Base-by-base conservation (phyloP, 345 rosid genomes). In the Dipteronia dyeriana region DNA sequence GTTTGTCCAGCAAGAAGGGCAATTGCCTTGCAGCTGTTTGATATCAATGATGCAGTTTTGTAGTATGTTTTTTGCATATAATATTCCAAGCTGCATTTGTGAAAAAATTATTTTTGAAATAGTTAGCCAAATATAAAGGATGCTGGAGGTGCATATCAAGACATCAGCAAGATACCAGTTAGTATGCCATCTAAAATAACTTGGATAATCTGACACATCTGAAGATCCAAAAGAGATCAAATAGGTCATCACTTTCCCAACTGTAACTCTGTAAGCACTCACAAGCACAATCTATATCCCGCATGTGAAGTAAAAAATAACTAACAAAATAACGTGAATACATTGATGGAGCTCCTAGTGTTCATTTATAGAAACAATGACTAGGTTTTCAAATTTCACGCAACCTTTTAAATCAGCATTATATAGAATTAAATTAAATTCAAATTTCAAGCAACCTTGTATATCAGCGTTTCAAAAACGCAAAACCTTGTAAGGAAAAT, bases 1-100 rank as follows among this genome's bases (percentile, higher is more conserved):
- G 97, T 89, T 86, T 94, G 98, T 62, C 95, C 98, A 70, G 97
- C 95, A 53, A 96, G 98, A 77, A 92, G 86, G 1, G 99, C 97
- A 75, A 94, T 86, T 34, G 97, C 88, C 87, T 96, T 90, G 85
- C 97, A 92, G 87, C 98, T 91, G 82, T 96, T 94, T 75, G 98
- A 92, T 39, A 94, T 90, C 84, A 94, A 80, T 5, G 97, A 92
- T 68, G 95, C 97, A 5, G 98, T 94, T 88, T 91, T 96, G 87
- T 83, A 95, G 80, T 94, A 91, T 66, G 97, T 89, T 92, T 94
- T 91, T 76, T 89, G 84, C 95, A 90, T 84, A 76, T 92, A 92
- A 78, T 95, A 85, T 23, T 91, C 98, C 93, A 95, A 86, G 81
- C 97, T 91, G 94, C 89, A 84, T 31, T 7, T 64, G 73, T 47